phyloP scores from a whole-genome alignment of 768 basidiomycete species.

The Terana coerulea region DNA sequence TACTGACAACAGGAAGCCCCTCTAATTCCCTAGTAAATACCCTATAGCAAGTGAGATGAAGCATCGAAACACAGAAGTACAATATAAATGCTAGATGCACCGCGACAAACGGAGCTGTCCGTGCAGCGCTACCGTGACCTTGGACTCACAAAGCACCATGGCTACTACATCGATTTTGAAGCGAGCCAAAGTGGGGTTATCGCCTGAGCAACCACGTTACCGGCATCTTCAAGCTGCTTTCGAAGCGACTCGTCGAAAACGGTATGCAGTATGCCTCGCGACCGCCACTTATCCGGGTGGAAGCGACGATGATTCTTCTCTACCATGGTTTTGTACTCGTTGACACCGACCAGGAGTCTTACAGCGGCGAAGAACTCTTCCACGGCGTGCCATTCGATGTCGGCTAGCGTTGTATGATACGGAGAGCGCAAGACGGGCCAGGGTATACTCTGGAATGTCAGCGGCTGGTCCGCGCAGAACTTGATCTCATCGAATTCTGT shows the following conservation, averaged over 20 bases:
- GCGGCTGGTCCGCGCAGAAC: conserved; percentile 46
- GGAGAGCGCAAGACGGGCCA: conserved; percentile 74
- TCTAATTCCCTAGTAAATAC: too few relatives aligned
- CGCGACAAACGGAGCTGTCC: too few relatives aligned
- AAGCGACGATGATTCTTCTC: conserved; percentile 71
- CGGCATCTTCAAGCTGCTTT: conserved; percentile 60
- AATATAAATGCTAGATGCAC: too few relatives aligned
- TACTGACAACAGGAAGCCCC: too few relatives aligned
- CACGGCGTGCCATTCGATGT: conserved; percentile 69
- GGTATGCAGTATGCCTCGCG: conserved; percentile 55
- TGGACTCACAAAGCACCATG: neutral
- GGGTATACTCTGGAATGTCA: conserved; percentile 61
- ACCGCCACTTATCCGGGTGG: conserved; percentile 79
- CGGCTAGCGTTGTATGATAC: conserved; percentile 47
- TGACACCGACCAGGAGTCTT: conserved; percentile 41
- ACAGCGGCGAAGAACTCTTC: conserved; percentile 65
- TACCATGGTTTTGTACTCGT: conserved; percentile 62
- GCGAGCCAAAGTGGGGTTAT: conserved; percentile 60
- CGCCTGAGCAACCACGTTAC: conserved; percentile 70
- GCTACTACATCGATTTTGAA: neutral
- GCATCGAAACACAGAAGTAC: too few relatives aligned
- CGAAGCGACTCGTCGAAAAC: conserved; percentile 57
- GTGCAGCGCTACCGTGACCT: too few relatives aligned
- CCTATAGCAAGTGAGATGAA: too few relatives aligned
- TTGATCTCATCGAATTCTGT: conserved; percentile 56